A percentile compares a stretch with the other conserved stretches of the same genome.
Conservation (phyloP, 1,284 basidiomycete species). For the Schizophyllum commune region DNA sequence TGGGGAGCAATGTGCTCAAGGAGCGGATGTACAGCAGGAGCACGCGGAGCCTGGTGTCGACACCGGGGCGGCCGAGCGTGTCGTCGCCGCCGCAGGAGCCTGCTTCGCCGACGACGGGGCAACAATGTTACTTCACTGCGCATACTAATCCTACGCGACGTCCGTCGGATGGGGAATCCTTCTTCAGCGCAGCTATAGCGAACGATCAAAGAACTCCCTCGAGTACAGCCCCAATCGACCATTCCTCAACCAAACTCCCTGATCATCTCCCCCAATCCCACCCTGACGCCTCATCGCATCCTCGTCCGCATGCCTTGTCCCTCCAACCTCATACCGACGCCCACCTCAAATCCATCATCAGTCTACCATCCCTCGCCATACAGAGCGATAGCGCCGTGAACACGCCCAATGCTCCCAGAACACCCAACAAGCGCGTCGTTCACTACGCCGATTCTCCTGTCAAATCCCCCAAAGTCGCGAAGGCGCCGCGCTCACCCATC, state of each 20-base stretch:
- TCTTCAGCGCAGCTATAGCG: too few species aligned
- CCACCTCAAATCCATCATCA: too few species aligned
- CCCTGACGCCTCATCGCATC: too few species aligned
- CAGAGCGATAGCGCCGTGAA: conserved; percentile 16
- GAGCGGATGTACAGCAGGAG: conserved; percentile 17
- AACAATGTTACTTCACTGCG: neutral
- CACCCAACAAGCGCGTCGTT: conserved; percentile 16
- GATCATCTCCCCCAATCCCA: too few species aligned
- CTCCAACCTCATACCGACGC: too few species aligned
- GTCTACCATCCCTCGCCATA: conserved; percentile 7
- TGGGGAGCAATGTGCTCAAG: conserved; percentile 48
- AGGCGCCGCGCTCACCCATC: conserved; percentile 28
- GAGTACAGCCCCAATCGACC: too few species aligned
- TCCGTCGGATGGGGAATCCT: too few species aligned
- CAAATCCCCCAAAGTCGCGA: conserved; percentile 6
- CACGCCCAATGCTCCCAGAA: neutral
- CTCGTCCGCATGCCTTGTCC: too few species aligned
- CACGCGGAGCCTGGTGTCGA: conserved; percentile 9
- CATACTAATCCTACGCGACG: too few species aligned
- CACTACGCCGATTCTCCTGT: conserved; percentile 32
- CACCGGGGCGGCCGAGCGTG: neutral
- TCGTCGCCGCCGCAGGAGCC: conserved; percentile 1
- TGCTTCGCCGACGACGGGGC: neutral
- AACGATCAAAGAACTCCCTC: too few species aligned
- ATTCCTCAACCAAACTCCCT: too few species aligned